A percentile compares a stretch with the other conserved stretches of the same genome.
Conservation (phyloP, 306 rosid genomes). For the Medicago arabica region DNA sequence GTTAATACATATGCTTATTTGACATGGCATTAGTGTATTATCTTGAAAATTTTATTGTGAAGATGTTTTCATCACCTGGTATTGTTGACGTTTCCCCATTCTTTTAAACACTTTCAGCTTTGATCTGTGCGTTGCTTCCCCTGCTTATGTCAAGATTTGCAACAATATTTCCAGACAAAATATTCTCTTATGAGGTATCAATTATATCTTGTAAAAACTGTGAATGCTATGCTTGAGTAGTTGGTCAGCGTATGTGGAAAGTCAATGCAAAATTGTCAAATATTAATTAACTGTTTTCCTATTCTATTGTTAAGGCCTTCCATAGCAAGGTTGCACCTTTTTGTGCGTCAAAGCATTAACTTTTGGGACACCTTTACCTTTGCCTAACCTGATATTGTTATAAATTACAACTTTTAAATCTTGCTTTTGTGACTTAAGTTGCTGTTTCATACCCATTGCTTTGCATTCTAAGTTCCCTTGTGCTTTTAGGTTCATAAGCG, state of each 20-base stretch:
- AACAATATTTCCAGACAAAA: conserved; percentile 83
- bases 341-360: conserved; percentile 10
- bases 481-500: conserved; percentile 77
- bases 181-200: conserved; percentile 77
- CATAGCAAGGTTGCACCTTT: conserved; percentile 5
- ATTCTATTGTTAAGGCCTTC: conserved; percentile 23
- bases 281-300: conserved; percentile 1
- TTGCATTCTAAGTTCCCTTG: conserved; percentile 28
- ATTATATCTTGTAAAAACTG: conserved; percentile 28
- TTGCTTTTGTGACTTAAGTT: background rate
- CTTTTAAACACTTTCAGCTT: conserved; percentile 67
- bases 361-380: conserved; percentile 8
- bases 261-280: conserved; percentile 23
- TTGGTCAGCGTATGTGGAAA: conserved; percentile 14
- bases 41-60: conserved; percentile 5
- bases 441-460: conserved; percentile 7
- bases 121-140: conserved; percentile 91
- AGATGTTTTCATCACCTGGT: conserved; percentile 35
- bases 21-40: conserved; percentile 30
- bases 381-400: conserved; percentile 8
- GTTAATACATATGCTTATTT: conserved; percentile 36
- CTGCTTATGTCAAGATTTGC: conserved; percentile 88
- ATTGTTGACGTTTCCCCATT: conserved; percentile 23
- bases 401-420: conserved; percentile 14
- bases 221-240: background rate